Evolutionary conservation across 1,284 basidiomycete species (phyloP).

Genomic region (Cystobasidiaceae sp.): DNA sequence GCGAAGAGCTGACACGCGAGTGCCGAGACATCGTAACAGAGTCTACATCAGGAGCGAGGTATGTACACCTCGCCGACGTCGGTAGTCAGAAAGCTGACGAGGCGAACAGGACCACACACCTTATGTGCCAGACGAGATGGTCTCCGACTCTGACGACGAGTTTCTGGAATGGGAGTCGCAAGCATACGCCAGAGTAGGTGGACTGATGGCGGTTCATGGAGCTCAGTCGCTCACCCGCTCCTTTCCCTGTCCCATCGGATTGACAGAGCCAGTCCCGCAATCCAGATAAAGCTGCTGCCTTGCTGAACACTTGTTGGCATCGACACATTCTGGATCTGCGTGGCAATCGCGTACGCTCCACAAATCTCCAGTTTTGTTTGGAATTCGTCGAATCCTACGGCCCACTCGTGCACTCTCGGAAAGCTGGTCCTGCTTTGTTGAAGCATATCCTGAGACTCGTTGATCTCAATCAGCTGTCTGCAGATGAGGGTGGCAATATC

Average conservation of each 20-base stretch:
- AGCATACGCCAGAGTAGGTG: constrained; percentile 23
- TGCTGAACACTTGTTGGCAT: constrained; percentile 24
- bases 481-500: constrained; percentile 13
- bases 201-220: too few relatives aligned
- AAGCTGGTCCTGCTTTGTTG: constrained; percentile 10
- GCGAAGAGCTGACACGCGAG: constrained; percentile 16
- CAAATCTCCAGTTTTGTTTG: constrained; percentile 20
- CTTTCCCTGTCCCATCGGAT: neutral
- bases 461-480: constrained; percentile 15
- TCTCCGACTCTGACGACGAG: constrained; percentile 26
- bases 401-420: neutral
- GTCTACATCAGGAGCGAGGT: constrained; percentile 29
- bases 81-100: neutral
- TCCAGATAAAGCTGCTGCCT: constrained; percentile 9
- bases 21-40: constrained; percentile 4
- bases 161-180: constrained; percentile 26
- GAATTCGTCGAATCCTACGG: constrained; percentile 21
- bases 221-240: neutral
- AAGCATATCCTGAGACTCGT: constrained; percentile 24
- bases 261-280: constrained; percentile 15
- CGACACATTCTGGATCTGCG: constrained; percentile 19
- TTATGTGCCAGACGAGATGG: constrained; percentile 26
- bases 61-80: neutral
- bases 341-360: constrained; percentile 10
- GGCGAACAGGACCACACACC: constrained; percentile 17